Evolutionary conservation across 2,329 filamentous ascomycete species (phyloP).

Genomic region (Capronia epimyces): DNA sequence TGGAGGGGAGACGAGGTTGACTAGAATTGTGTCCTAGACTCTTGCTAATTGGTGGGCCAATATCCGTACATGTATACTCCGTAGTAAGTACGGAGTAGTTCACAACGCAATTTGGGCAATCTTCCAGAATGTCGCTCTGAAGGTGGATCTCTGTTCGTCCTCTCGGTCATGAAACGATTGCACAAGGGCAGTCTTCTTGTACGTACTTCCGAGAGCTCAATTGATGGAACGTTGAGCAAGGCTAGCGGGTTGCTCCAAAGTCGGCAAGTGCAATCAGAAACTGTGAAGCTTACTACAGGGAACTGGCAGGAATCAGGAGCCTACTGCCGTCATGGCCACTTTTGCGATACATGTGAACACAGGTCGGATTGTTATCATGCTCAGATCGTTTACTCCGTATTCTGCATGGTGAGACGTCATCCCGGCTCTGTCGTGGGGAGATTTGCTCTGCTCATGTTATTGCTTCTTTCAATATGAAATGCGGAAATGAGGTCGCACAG

Average conservation of each 20-base stretch:
- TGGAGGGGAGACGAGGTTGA: no score
- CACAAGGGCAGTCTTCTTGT: background rate
- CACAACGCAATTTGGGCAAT: conserved; percentile 6
- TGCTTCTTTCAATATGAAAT: background rate
- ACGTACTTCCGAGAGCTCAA: background rate
- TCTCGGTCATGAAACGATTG: background rate
- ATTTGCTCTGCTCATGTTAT: background rate
- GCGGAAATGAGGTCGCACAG: background rate
- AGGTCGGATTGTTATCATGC: no score
- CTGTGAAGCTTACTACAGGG: no score
- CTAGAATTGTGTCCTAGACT: background rate
- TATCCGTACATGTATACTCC: no score
- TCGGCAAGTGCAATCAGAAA: background rate
- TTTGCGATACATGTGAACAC: no score
- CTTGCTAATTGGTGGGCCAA: no score
- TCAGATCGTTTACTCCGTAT: background rate
- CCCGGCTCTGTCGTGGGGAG: background rate
- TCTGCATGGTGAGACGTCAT: background rate
- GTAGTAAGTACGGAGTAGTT: background rate
- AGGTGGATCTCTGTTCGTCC: background rate
- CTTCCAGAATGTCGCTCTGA: conserved; percentile 16
- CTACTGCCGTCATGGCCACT: background rate
- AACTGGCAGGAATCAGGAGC: background rate
- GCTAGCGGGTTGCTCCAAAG: background rate
- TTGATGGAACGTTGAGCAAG: background rate